These are phyloP conservation scores for Corynespora cassiicola DNA, from an alignment of 2,329 filamentous ascomycete genomes.

Conservation along the genomic window DNA sequence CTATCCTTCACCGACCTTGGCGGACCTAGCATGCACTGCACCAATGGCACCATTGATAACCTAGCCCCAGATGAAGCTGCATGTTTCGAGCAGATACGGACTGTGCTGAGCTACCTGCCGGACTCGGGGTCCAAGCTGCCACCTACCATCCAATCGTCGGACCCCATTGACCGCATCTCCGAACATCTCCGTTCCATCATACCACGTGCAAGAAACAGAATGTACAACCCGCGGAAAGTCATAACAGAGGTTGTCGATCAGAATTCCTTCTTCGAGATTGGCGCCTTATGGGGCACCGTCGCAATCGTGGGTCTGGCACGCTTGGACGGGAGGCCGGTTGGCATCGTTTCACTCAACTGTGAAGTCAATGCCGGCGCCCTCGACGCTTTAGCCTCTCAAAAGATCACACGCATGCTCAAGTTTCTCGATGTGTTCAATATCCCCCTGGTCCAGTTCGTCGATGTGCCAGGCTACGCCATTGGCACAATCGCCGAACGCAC, in stretches of 20 bases:
- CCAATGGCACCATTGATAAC: constrained; percentile 72
- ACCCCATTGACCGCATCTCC: constrained; percentile 59
- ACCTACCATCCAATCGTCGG: constrained; percentile 54
- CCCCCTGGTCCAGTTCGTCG: constrained; percentile 68
- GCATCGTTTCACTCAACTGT: constrained; percentile 66
- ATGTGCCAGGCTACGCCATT: constrained; percentile 67
- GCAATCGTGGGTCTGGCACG: constrained; percentile 67
- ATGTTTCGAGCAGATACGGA: constrained; percentile 67
- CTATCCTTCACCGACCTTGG: constrained; percentile 65
- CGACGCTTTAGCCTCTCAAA: constrained; percentile 67
- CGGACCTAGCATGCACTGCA: constrained; percentile 67
- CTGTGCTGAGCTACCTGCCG: constrained; percentile 64
- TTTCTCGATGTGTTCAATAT: constrained; percentile 71
- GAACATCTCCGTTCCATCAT: constrained; percentile 62
- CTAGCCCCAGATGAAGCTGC: constrained; percentile 65
- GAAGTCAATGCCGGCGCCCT: constrained; percentile 67
- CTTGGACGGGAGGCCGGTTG: constrained; percentile 63
- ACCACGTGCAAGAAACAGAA: constrained; percentile 63
- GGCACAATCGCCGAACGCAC: constrained; percentile 68
- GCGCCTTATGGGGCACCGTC: constrained; percentile 67
- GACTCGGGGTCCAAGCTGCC: constrained; percentile 63
- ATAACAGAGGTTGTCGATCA: constrained; percentile 64
- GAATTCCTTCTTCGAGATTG: constrained; percentile 69
- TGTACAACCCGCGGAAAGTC: constrained; percentile 66
- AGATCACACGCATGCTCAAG: constrained; percentile 66